These are phyloP conservation scores for Tuber melanosporum DNA, from an alignment of 495 filamentous ascomycete species.

Conservation along the genomic window DNA sequence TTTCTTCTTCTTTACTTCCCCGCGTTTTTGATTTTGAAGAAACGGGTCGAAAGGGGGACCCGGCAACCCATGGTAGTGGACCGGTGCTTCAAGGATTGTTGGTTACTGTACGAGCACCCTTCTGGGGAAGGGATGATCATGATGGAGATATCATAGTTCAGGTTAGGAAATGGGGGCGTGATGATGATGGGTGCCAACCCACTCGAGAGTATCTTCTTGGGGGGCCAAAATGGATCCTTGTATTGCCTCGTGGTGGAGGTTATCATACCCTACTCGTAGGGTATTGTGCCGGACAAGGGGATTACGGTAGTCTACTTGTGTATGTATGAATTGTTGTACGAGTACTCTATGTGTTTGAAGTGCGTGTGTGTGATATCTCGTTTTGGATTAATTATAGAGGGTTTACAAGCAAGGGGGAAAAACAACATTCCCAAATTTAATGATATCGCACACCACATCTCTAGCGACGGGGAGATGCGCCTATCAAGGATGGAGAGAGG, in stretches of 20 bases:
- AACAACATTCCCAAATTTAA: neutral
- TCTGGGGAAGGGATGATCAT: neutral
- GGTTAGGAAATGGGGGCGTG: neutral
- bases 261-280: too few relatives aligned
- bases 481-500: too few relatives aligned
- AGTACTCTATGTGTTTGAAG: neutral
- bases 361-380: neutral
- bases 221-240: neutral
- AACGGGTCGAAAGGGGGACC: neutral
- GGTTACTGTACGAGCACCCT: neutral
- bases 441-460: neutral
- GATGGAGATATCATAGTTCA: neutral
- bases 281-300: too few relatives aligned
- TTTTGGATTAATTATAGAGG: neutral
- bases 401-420: neutral
- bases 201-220: neutral
- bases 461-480: neutral
- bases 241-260: too few relatives aligned
- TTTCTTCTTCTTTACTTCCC: neutral
- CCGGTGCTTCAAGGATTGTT: constrained; percentile 1
- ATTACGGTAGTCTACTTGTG: too few relatives aligned
- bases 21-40: neutral
- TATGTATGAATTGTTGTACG: neutral
- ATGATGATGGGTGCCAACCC: neutral
- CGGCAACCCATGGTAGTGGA: neutral